Percentiles rank a stretch among this genome's conserved stretches.
These are phyloP conservation scores for Lentinus brumalis DNA, from an alignment of 768 basidiomycete genomes.

Conservation along the genomic window DNA sequence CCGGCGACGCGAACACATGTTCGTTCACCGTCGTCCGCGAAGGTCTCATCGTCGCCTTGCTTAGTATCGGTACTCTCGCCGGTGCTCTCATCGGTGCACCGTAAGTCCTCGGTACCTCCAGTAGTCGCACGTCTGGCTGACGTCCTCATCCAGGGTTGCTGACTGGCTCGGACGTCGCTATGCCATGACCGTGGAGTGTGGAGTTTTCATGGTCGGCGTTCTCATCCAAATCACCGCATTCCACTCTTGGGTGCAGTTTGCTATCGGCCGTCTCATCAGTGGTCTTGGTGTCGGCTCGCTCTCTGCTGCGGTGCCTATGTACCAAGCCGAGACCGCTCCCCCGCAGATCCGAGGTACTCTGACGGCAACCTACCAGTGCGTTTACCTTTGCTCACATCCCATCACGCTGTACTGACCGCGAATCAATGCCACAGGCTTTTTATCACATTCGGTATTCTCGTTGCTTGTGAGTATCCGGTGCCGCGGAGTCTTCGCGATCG, in stretches of 20 bases:
- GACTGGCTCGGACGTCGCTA: constrained; percentile 66
- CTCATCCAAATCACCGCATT: constrained; percentile 57
- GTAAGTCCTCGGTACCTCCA: constrained; percentile 37
- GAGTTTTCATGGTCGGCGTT: constrained; percentile 60
- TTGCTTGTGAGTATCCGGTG: constrained; percentile 49
- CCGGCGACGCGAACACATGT: constrained; percentile 45
- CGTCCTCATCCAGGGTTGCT: constrained; percentile 45
- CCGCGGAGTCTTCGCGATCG: background rate
- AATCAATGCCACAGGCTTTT: constrained; percentile 49
- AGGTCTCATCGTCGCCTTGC: constrained; percentile 68
- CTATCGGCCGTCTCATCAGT: constrained; percentile 63
- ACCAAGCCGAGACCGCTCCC: constrained; percentile 74
- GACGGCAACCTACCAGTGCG: constrained; percentile 42
- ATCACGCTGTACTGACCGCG: too few species aligned
- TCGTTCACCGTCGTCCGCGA: constrained; percentile 56
- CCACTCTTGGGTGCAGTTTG: constrained; percentile 64
- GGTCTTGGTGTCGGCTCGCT: constrained; percentile 72
- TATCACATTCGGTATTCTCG: constrained; percentile 71
- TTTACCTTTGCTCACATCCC: background rate
- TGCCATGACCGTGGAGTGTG: constrained; percentile 65
- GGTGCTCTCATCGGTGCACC: constrained; percentile 65
- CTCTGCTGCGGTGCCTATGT: constrained; percentile 70
- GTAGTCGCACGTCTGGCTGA: background rate
- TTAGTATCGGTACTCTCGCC: constrained; percentile 69
- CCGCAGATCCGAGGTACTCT: constrained; percentile 70